These are phyloP conservation scores for Pseudonectria foliicola DNA, from an alignment of 2,329 filamentous ascomycete genomes.

Conservation along the genomic window DNA sequence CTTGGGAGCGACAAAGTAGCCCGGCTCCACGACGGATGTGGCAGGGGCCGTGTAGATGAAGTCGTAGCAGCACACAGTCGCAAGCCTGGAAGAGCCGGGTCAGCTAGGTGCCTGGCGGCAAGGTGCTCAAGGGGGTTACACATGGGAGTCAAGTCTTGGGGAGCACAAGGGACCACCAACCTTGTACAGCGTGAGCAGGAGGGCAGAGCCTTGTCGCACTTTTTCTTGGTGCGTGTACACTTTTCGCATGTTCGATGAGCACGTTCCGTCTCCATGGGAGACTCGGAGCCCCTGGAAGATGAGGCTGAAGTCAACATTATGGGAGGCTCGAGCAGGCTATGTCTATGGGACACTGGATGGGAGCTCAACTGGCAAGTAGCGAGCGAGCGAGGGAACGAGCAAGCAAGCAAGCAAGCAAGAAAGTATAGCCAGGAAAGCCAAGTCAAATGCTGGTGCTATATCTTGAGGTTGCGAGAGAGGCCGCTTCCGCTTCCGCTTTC, in stretches of 20 bases:
- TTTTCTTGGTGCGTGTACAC: conserved; percentile 32
- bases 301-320: conserved; percentile 19
- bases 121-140: too few species aligned
- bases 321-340: background rate
- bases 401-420: too few species aligned
- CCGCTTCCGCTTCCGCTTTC: too few species aligned
- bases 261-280: conserved; percentile 25
- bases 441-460: too few species aligned
- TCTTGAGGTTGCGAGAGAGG: too few species aligned
- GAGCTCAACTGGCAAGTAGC: too few species aligned
- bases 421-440: too few species aligned
- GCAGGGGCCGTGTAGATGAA: conserved; percentile 30
- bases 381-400: too few species aligned
- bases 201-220: conserved; percentile 31
- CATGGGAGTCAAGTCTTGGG: background rate
- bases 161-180: conserved; percentile 12
- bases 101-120: background rate
- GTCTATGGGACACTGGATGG: too few species aligned
- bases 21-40: conserved; percentile 25
- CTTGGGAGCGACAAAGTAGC: conserved; percentile 20
- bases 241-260: conserved; percentile 32
- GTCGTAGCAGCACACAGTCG: conserved; percentile 29
- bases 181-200: conserved; percentile 29
- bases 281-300: conserved; percentile 22
- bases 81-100: conserved; percentile 12